Base-by-base conservation (phyloP, 2,329 filamentous ascomycete species). In the Orbilia brochopaga region DNA sequence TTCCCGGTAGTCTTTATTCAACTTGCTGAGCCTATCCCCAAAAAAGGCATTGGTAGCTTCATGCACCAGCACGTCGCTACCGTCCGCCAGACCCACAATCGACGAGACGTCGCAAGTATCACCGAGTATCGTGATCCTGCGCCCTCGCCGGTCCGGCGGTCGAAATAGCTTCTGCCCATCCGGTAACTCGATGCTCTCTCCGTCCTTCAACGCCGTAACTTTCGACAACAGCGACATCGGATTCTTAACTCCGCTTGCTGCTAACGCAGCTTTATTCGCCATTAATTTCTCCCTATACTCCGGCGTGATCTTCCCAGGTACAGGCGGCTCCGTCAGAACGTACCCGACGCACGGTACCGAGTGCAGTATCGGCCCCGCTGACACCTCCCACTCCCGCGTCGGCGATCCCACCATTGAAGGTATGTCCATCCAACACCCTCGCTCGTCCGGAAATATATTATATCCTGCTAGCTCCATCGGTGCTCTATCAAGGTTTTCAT, bases 41-140 rank as follows among this genome's bases (percentile, higher is more conserved):
- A 76, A 15, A 40, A 67, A 76, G 10, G 75, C 75, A 66, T 76
- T 76, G 1, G 75, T 76, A 10, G 75, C 75, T 54, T 76, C 75
- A n/a, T 76, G 75, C 13, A 76, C 64, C 4, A 76, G 64, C 5
- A 76, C 74, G 42, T 75, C 75, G 13, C 73, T 74, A n/a, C 62
- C 58, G 1, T 40, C n/a, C 8, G 75, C 75, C 23, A 76, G 17
- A 6, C 59, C 48, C 2, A 58, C 54, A 32, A 76, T 74, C 10
- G 59, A 48, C 10, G 61, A 60, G 10, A 75, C 57, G 61, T 76
- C 74, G 40, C 44, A 74, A 7, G 75, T 76, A 56, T 76, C 75
- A 1, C 75, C 75, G n/a, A 76, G 37, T 13, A 76, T 69, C 15
- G 74, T 73, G 30, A 76, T 76, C 51, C 73, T 76, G 24, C 75